A percentile compares a stretch with the other conserved stretches of the same genome.
These are phyloP conservation scores for Scheffersomyces parashehatae DNA, from an alignment of 1,139 yeast genomes.

Conservation along the genomic window DNA sequence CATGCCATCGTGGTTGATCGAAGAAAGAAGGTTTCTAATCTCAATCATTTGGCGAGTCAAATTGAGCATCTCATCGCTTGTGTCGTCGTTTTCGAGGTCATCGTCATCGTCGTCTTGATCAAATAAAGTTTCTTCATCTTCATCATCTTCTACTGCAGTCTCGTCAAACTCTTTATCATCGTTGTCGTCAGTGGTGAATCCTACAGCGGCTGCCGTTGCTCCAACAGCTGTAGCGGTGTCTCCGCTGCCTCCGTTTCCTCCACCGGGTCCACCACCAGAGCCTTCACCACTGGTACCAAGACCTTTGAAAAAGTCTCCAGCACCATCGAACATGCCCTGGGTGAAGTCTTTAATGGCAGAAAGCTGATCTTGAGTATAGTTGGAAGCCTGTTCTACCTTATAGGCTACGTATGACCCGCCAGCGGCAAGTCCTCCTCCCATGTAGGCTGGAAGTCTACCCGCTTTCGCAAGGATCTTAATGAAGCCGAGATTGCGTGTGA, in stretches of 20 bases:
- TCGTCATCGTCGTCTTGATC: conserved; percentile 40
- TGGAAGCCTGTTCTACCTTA: conserved; percentile 84
- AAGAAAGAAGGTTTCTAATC: conserved; percentile 75
- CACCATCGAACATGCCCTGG: conserved; percentile 43
- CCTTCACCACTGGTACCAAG: conserved; percentile 12
- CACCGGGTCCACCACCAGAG: conserved; percentile 24
- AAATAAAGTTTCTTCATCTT: conserved; percentile 32
- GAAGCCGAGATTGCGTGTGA: conserved; percentile 40
- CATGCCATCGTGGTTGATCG: conserved; percentile 76
- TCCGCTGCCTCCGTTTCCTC: conserved; percentile 30
- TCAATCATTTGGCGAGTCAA: conserved; percentile 96
- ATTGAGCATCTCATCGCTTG: conserved; percentile 78
- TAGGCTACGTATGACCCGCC: conserved; percentile 92
- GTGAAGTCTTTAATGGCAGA: conserved; percentile 61
- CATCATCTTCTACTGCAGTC: conserved; percentile 19
- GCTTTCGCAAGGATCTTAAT: conserved; percentile 47
- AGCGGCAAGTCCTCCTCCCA: conserved; percentile 91
- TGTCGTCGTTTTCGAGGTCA: conserved; percentile 48
- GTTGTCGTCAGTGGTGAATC: conserved; percentile 36
- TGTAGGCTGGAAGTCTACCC: conserved; percentile 69
- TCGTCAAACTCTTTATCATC: conserved; percentile 13
- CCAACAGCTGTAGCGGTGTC: conserved; percentile 43
- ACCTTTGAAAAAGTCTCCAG: conserved; percentile 42
- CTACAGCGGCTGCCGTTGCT: conserved; percentile 51
- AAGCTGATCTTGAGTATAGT: conserved; percentile 66